Evolutionary conservation across 2,329 filamentous ascomycete genomes (phyloP).

Genomic region (Alternaria ventricosa): DNA sequence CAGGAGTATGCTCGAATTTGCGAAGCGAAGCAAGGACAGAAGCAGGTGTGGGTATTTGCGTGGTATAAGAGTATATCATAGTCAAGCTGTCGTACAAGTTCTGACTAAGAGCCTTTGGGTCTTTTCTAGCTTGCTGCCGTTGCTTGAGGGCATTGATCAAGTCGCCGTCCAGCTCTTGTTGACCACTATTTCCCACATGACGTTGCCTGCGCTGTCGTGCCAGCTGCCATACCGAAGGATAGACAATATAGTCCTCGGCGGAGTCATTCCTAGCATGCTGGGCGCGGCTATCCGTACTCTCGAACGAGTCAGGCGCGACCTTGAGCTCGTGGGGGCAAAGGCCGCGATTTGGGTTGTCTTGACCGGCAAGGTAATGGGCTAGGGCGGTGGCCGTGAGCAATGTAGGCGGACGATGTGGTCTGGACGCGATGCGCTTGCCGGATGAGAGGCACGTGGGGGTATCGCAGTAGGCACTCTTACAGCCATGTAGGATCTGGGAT

Average conservation of each 20-base stretch:
- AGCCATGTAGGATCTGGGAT: constrained; percentile 81
- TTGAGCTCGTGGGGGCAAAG: constrained; percentile 65
- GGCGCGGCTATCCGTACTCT: constrained; percentile 21
- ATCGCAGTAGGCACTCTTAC: constrained; percentile 70
- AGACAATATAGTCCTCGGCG: constrained; percentile 7
- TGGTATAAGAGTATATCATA: constrained; percentile 45
- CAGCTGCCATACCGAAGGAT: constrained; percentile 5
- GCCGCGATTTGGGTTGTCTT: constrained; percentile 74
- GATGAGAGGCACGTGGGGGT: constrained; percentile 83
- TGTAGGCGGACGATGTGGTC: constrained; percentile 79
- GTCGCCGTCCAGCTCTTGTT: neutral
- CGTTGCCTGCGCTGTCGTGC: neutral
- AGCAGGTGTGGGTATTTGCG: constrained; percentile 34
- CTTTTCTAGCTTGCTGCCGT: constrained; percentile 53
- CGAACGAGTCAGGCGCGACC: constrained; percentile 36
- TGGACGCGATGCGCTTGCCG: constrained; percentile 70
- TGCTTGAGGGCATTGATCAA: constrained; percentile 26
- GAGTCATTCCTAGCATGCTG: neutral
- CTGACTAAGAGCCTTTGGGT: constrained; percentile 68
- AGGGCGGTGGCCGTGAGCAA: constrained; percentile 81
- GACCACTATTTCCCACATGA: neutral
- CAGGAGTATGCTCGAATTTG: neutral
- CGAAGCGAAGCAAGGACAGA: constrained; percentile 33
- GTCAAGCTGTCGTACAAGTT: constrained; percentile 56
- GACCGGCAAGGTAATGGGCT: constrained; percentile 79